Base-by-base conservation (phyloP, 768 basidiomycete genomes). In the Tricholoma sp. region DNA sequence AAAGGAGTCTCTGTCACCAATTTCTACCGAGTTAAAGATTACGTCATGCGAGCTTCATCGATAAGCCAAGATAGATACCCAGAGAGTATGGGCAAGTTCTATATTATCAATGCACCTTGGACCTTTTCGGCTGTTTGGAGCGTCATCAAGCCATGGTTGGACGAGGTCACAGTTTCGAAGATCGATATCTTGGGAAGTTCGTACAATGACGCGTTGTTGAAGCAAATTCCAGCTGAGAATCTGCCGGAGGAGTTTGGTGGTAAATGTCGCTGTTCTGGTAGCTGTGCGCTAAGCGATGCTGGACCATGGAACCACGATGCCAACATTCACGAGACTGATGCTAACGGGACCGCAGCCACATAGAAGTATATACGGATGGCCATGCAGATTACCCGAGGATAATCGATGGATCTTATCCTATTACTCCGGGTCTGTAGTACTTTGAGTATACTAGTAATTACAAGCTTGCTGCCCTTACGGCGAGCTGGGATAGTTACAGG, bases 81-180 rank as follows among this genome's bases (percentile, higher is more conserved):
- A 1, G 92, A 96, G 71, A 84, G 80, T 61, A 93, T 98, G 96
- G 96, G 96, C 76, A 92, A 91, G 69, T 98, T 99, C 78, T 99
- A 91, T 79, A 94, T 98, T 80, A 90, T 97, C 81, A 98, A 98
- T 67, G 91, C 93, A 0, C 96, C 96, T 0, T 98, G 89, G 86
- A 80, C 85, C 52, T 99, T 99, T 77, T 81, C 83, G 51, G 81
- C 88, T 37, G 89, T 96, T 18, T 99, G 95, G 95, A 68, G 75
- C 17, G 68, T 94, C 61, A 83, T 98, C 76, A 96, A 92, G 76
- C 85, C 84, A 2, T 98, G 92, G 92, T 76, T 99, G 63, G 96
- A 98, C 72, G 86, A 87, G 63, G 97, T 95, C 28, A 99, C 96
- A 29, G 94, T 96, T 51, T 80, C 80, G 59, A 98, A 99, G 84